phyloP scores from a whole-genome alignment of 1,284 basidiomycete genomes.

The Coniophora puteana region DNA sequence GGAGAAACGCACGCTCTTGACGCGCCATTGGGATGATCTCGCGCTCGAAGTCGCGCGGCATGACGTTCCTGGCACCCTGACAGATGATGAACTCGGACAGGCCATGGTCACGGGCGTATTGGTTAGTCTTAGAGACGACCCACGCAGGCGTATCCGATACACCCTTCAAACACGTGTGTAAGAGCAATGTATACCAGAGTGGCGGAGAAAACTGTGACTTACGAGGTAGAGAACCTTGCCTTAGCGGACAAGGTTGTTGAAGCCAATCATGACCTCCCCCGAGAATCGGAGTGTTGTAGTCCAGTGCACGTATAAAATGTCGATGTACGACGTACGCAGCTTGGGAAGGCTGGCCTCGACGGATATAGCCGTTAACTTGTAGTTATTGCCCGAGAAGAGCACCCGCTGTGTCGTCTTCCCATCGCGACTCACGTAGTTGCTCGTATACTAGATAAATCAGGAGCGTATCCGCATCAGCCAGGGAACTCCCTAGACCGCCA shows the following conservation, averaged over 20 bases:
- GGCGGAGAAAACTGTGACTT: not conserved
- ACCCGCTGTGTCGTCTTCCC: slow-evolving; percentile 18
- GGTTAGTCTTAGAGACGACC: slow-evolving; percentile 50
- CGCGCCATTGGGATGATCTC: slow-evolving; percentile 60
- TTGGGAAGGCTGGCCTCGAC: slow-evolving; percentile 38
- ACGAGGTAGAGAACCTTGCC: slow-evolving; percentile 46
- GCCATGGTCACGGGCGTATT: slow-evolving; percentile 44
- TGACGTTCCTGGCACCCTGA: slow-evolving; percentile 51
- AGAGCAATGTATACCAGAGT: not conserved
- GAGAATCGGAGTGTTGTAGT: slow-evolving; percentile 38
- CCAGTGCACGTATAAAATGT: slow-evolving; percentile 41
- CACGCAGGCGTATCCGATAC: slow-evolving; percentile 49
- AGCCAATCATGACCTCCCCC: slow-evolving; percentile 50
- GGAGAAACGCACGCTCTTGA: slow-evolving; percentile 28
- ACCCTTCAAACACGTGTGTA: slow-evolving; percentile 20
- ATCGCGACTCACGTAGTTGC: slow-evolving; percentile 23
- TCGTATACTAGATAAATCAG: slow-evolving; percentile 25
- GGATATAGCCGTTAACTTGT: slow-evolving; percentile 29
- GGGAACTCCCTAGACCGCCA: no score
- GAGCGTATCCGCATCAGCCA: no score
- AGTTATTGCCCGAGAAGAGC: slow-evolving; percentile 34
- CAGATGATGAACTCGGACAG: slow-evolving; percentile 54
- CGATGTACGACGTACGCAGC: slow-evolving; percentile 40
- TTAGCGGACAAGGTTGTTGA: slow-evolving; percentile 38
- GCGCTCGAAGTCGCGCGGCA: slow-evolving; percentile 49